Percentiles rank a stretch among this genome's conserved stretches.
These are phyloP conservation scores for Russula vinacea DNA, from an alignment of 768 basidiomycete genomes.

Conservation along the genomic window DNA sequence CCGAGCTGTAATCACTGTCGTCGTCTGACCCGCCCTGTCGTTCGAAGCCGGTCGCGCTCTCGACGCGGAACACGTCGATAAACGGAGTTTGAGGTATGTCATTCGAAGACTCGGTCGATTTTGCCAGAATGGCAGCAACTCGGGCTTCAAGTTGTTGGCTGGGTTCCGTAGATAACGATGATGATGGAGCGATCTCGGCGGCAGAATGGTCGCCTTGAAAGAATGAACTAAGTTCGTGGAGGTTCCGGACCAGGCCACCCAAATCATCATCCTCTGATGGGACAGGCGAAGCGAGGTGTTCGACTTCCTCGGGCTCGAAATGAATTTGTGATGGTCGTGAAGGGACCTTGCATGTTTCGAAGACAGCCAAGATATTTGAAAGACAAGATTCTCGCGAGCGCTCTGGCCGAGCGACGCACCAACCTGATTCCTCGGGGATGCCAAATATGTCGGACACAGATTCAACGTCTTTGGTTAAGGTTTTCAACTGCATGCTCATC, in stretches of 20 bases:
- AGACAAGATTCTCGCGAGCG: slow-evolving; percentile 60
- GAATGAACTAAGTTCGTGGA: slow-evolving; percentile 72
- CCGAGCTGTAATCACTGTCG: slow-evolving; percentile 36
- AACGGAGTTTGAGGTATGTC: slow-evolving; percentile 78
- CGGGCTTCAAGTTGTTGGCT: slow-evolving; percentile 68
- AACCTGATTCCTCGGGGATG: slow-evolving; percentile 76
- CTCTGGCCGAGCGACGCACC: slow-evolving; percentile 75
- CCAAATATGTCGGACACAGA: slow-evolving; percentile 74
- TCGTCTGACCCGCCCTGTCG: slow-evolving; percentile 32
- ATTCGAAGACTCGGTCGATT: slow-evolving; percentile 56
- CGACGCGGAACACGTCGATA: slow-evolving; percentile 69
- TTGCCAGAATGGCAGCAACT: slow-evolving; percentile 78
- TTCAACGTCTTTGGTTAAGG: slow-evolving; percentile 46
- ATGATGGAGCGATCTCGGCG: slow-evolving; percentile 15
- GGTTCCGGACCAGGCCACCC: slow-evolving; percentile 72
- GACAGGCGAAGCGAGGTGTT: slow-evolving; percentile 33
- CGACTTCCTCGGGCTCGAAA: slow-evolving; percentile 62
- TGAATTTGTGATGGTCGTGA: slow-evolving; percentile 68
- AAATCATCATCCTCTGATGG: slow-evolving; percentile 61
- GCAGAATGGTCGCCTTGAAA: slow-evolving; percentile 51
- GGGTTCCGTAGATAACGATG: slow-evolving; percentile 40
- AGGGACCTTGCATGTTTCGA: slow-evolving; percentile 75
- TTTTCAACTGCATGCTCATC: slow-evolving; percentile 78
- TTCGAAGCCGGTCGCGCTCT: slow-evolving; percentile 32
- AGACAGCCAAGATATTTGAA: slow-evolving; percentile 78